Evolutionary conservation across 1,139 yeast species (phyloP), one percentile per base, ranked within the genome.

Genomic region (Casaregolazyma suthepensis): DNA sequence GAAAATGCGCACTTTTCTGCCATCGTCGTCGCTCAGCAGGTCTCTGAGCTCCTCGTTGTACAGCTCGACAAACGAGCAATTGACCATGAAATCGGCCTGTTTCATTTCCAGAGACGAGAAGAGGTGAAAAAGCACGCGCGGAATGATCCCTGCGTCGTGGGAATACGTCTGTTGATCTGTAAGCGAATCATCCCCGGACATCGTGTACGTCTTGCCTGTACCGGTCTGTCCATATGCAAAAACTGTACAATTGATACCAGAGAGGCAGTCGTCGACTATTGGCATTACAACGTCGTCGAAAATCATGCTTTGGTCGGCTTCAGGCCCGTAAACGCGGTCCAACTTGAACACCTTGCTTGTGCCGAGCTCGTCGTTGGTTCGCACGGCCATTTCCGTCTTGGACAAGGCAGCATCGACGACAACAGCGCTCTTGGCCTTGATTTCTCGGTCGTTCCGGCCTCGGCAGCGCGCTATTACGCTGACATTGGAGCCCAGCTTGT

Each of bases 171-270:
- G 51, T 40, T 58, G 55, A 46, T 58, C 53, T 2, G 59, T 61
- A 13, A 66, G 49, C 35, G 58, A 54, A 22, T 76, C 73, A 59
- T 81, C 83, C 23, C 96, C 96, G 62, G 89, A 81, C 96, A 89
- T 88, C 2, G 96, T 88, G 63, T 84, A 72, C 0, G 96, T 87
- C 63, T 87, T 87, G 1, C 96, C 96, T 0, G 95, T 85, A 9
- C 96, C 96, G 0, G 96, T 88, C 69, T 88, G 96, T 9, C 96
- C 96, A 66, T 88, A 88, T 0, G 96, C 95, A 62, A 88, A 77
- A 3, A 89, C 77, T 0, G 96, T 87, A 54, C 90, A 89, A 54
- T 64, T 66, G 62, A 64, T 60, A 9, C 89, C 89, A 45, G 72
- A 69, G 51, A 83, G 60, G 66, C 83, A 78, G 59, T 85, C 90